phyloP scores from a whole-genome alignment of 164 flowering plant genomes.

The Chloranthus sessilifolius region DNA sequence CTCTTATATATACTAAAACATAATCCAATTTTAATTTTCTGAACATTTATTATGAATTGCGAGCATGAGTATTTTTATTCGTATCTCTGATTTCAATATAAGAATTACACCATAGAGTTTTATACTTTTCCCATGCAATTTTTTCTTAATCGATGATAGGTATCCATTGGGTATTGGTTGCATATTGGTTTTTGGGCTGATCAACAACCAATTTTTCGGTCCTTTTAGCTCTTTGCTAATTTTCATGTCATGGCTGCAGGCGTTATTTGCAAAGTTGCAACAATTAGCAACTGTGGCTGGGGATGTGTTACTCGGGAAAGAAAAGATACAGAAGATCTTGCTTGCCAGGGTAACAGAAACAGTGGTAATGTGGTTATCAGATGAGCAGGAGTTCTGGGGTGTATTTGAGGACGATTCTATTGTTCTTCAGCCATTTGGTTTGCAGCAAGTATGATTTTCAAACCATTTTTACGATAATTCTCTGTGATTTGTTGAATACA shows the following conservation, averaged over 20 bases:
- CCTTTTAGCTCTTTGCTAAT: too few species aligned
- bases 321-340: conserved; percentile 80
- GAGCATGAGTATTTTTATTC: too few species aligned
- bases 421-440: conserved; percentile 65
- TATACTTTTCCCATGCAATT: too few species aligned
- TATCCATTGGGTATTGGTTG: too few species aligned
- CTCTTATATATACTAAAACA: too few species aligned
- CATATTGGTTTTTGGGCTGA: too few species aligned
- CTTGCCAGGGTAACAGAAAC: conserved; percentile 93
- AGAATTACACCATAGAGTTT: too few species aligned
- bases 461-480: neutral
- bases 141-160: too few species aligned
- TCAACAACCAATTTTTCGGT: too few species aligned
- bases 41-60: too few species aligned
- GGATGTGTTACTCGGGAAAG: conserved; percentile 82
- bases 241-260: conserved; percentile 37
- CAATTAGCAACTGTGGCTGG: conserved; percentile 91
- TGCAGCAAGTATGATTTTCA: conserved; percentile 66
- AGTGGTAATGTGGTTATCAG: conserved; percentile 88
- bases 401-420: conserved; percentile 72
- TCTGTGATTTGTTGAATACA: neutral
- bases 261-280: conserved; percentile 83
- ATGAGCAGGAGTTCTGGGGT: conserved; percentile 94
- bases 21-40: too few species aligned
- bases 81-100: too few species aligned